Conservation (phyloP, 768 basidiomycete genomes). For the Kockovaella imperatae region DNA sequence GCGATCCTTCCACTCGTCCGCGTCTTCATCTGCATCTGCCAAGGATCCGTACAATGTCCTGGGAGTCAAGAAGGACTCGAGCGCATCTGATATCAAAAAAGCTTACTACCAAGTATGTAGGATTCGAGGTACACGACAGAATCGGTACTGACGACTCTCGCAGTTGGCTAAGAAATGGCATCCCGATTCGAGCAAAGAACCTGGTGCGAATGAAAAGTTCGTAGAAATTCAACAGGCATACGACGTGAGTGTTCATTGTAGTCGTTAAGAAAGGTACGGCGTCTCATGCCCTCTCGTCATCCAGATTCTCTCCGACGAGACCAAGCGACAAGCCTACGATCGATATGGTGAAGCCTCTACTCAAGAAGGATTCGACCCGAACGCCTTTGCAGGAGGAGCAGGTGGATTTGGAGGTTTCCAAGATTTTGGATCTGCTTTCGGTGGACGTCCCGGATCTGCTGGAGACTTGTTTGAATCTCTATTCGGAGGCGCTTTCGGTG, state of each 20-base stretch:
- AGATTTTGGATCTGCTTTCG: slow-evolving; percentile 53
- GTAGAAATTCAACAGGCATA: slow-evolving; percentile 95
- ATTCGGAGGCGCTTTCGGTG: slow-evolving; percentile 56
- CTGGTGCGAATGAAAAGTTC: slow-evolving; percentile 81
- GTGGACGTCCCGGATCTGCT: slow-evolving; percentile 44
- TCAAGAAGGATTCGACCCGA: slow-evolving; percentile 87
- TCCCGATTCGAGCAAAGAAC: slow-evolving; percentile 84
- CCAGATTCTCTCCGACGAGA: slow-evolving; percentile 86
- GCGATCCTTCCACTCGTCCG: slow-evolving; percentile 70
- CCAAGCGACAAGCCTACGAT: slow-evolving; percentile 84
- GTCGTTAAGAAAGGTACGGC: neutral
- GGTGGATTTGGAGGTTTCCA: slow-evolving; percentile 69
- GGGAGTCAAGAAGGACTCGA: slow-evolving; percentile 76
- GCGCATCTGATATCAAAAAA: slow-evolving; percentile 88
- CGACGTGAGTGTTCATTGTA: slow-evolving; percentile 73
- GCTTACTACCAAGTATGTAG: slow-evolving; percentile 79
- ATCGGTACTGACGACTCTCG: neutral
- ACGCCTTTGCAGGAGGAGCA: slow-evolving; percentile 63
- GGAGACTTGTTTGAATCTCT: slow-evolving; percentile 77
- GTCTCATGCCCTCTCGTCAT: neutral
- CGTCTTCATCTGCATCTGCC: slow-evolving; percentile 50
- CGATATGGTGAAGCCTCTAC: slow-evolving; percentile 87
- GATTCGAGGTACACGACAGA: neutral
- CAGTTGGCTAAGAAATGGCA: slow-evolving; percentile 97
- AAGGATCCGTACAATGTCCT: slow-evolving; percentile 90